Base-by-base conservation (phyloP, 768 basidiomycete genomes). In the Lentinus brumalis region DNA sequence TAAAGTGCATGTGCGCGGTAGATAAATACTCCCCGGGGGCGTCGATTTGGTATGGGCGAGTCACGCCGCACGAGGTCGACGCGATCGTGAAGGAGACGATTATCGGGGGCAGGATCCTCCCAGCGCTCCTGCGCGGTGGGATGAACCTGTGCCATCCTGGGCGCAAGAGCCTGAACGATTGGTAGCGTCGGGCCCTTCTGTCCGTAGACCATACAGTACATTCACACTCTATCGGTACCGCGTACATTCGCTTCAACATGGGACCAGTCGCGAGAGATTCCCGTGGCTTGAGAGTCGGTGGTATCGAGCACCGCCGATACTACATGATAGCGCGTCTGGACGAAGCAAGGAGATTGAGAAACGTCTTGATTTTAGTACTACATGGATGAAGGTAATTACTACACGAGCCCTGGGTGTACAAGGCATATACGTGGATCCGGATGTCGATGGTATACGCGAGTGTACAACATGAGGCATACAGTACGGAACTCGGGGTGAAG, bases 11-110 rank as follows among this genome's bases (percentile, higher is more conserved):
- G 11, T 35, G 35, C 35, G 35, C 35, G 35, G 11, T 3, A 95
- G 91, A 92, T 98, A 69, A 88, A 92, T 74, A 92, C 87, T 49
- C 94, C 95, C 0, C 83, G 86, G 58, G 95, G 21, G 83, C 91
- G 26, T 86, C 87, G 41, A 82, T 98, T 31, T 98, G 94, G 88
- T 98, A 98, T 68, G 96, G 96, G 21, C 87, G 96, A 29, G 94
- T 97, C 6, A 89, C 90, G 29, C 88, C 96, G 8, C 89, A 94
- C 70, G 91, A 96, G 69, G 90, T 95, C 51, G 87, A 89, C 60
- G 84, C 88, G 5, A 87, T 96, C 57, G 93, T 95, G 50, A 83
- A 86, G 65, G 89, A 93, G 66, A 99, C 96, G 16, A 86, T 99
- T 63, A 80, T 95, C 57, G 80, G 83, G 18, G 96, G 96, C 2